Base-by-base conservation (phyloP, 768 basidiomycete species). In the Mycena galericulata region DNA sequence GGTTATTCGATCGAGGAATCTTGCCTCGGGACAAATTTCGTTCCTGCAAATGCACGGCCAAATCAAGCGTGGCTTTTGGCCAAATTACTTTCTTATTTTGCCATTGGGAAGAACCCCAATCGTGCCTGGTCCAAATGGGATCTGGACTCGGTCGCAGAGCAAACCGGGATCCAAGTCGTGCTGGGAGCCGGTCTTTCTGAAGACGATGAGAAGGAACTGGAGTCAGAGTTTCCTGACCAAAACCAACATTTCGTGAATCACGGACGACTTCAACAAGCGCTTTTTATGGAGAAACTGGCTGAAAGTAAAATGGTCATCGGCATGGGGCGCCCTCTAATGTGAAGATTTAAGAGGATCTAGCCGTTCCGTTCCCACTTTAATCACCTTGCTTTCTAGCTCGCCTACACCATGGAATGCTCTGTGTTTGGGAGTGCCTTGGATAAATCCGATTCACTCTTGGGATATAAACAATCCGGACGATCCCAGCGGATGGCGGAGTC, bases 61-160 rank as follows among this genome's bases (percentile, higher is more conserved):
- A 58, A 58, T 38, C 64, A 65, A 22, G 64, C 64, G 20, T 65
- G 64, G 64, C 38, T 65, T 8, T 49, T 65, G 7, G 64, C 64
- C 5, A 58, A 65, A 22, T 55, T 36, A 24, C 64, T 65, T 15
- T 22, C 34, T 0, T 65, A 65, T 38, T 22, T 65, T 17, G 2
- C 55, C 20, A 26, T 55, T 2, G 36, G 40, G 2, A 65, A 55
- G 26, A 24, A n/a, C 10, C 62, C 34, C 34, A 36, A 14, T 36
- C 47, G 2, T 24, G n/a, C 64, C 6, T 65, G 64, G 64, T 17
- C 38, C 7, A 20, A 34, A 22, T 46, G 17, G 1, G 56, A 58
- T 29, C 58, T 49, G 27, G 30, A 65, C 22, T 38, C 18, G 26
- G 38, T 55, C 6, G 15, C 46, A 22, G 20, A 29, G 14, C 15